Evolutionary conservation across 768 basidiomycete genomes (phyloP).

Genomic region (Chalciporus pseudorubinellus): DNA sequence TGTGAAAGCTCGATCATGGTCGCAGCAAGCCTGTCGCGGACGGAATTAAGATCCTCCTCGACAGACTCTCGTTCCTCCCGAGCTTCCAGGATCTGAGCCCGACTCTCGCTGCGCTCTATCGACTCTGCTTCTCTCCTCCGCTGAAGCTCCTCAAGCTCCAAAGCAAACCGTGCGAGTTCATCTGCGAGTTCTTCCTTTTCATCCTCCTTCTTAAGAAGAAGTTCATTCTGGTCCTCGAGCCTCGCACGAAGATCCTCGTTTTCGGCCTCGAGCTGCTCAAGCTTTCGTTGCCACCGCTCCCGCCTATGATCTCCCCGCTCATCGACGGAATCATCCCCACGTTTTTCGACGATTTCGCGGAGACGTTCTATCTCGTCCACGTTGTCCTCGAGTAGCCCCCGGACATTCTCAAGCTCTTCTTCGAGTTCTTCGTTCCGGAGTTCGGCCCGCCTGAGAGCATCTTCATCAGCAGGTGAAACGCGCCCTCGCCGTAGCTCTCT

Average conservation of each 20-base stretch:
- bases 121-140: slow-evolving; percentile 60
- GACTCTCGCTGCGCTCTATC: slow-evolving; percentile 69
- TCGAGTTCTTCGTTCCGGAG: slow-evolving; percentile 66
- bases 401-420: slow-evolving; percentile 68
- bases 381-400: slow-evolving; percentile 74
- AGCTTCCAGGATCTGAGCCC: slow-evolving; percentile 68
- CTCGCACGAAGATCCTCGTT: slow-evolving; percentile 59
- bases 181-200: slow-evolving; percentile 72
- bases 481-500: slow-evolving; percentile 60
- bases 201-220: slow-evolving; percentile 58
- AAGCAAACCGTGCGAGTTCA: slow-evolving; percentile 56
- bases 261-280: slow-evolving; percentile 60
- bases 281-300: slow-evolving; percentile 45
- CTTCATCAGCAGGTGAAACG: slow-evolving; percentile 44
- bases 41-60: slow-evolving; percentile 73
- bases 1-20: slow-evolving; percentile 80
- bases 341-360: slow-evolving; percentile 62
- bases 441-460: slow-evolving; percentile 53
- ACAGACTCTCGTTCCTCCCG: slow-evolving; percentile 72
- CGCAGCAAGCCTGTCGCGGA: slow-evolving; percentile 76
- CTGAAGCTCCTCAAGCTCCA: slow-evolving; percentile 67
- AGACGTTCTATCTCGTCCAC: slow-evolving; percentile 79
- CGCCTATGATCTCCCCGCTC: slow-evolving; percentile 40
- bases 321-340: slow-evolving; percentile 42
- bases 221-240: slow-evolving; percentile 57